Conservation (phyloP, 108 stramenopile species). For the Craspedostauros australis region DNA sequence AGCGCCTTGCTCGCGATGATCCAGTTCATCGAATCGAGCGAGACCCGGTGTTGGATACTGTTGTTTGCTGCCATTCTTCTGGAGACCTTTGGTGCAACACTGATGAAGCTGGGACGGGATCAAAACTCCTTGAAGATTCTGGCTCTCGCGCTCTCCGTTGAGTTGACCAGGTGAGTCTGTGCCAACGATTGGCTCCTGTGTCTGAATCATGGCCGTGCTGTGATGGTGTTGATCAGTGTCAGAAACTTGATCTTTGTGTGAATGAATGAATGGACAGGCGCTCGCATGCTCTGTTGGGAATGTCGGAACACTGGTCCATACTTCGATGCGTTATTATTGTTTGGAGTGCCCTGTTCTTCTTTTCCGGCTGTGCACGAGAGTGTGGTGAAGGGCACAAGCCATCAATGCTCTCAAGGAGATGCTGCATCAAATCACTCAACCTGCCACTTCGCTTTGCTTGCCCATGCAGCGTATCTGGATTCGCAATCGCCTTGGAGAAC, state of each 20-base stretch:
- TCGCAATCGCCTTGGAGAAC: conserved; percentile 19
- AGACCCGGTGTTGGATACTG: conserved; percentile 12
- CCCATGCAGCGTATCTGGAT: conserved; percentile 19
- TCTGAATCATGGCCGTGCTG: too few relatives aligned
- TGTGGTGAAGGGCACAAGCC: too few relatives aligned
- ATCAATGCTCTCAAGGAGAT: too few relatives aligned
- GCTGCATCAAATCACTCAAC: too few relatives aligned
- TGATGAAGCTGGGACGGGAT: conserved; percentile 19
- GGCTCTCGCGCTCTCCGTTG: neutral
- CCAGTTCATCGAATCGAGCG: conserved; percentile 10
- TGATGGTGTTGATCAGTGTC: too few relatives aligned
- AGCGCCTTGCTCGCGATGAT: too few relatives aligned
- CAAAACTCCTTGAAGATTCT: conserved; percentile 9
- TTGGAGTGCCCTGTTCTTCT: neutral
- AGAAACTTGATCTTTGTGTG: too few relatives aligned
- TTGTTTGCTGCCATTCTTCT: conserved; percentile 10
- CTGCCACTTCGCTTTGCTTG: too few relatives aligned
- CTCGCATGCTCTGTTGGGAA: too few relatives aligned
- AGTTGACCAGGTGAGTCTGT: conserved; percentile 8
- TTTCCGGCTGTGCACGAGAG: too few relatives aligned
- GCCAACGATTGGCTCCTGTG: neutral
- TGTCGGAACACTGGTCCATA: neutral
- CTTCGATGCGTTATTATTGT: neutral
- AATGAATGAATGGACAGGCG: too few relatives aligned
- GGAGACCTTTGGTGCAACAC: conserved; percentile 10